These are phyloP conservation scores for Penicillium paneum DNA, from an alignment of 2,329 filamentous ascomycete genomes.

Conservation along the genomic window DNA sequence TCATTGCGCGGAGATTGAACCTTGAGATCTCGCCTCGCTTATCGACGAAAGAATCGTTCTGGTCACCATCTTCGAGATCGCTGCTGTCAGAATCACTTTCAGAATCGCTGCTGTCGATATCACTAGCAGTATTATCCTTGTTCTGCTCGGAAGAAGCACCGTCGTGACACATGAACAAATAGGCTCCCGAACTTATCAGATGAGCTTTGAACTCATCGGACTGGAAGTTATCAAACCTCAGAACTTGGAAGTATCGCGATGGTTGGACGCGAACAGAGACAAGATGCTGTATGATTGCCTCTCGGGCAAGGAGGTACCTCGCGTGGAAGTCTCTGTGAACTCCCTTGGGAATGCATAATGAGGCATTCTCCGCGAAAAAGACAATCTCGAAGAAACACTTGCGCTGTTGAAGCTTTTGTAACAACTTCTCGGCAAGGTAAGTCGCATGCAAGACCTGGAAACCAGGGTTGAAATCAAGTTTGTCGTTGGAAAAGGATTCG, in stretches of 20 bases:
- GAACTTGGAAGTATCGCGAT: conserved; percentile 36
- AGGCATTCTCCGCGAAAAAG: conserved; percentile 58
- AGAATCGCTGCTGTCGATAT: neutral
- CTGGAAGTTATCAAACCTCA: conserved; percentile 13
- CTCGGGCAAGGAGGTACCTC: conserved; percentile 62
- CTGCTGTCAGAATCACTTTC: neutral
- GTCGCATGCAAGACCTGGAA: conserved; percentile 70
- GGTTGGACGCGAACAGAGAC: conserved; percentile 40
- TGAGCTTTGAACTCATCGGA: conserved; percentile 56
- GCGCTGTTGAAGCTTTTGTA: conserved; percentile 58
- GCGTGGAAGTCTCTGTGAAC: conserved; percentile 32
- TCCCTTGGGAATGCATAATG: conserved; percentile 54
- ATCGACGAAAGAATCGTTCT: neutral
- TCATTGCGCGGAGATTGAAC: conserved; percentile 46
- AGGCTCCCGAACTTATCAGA: conserved; percentile 52
- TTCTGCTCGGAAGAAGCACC: conserved; percentile 39
- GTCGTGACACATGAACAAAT: conserved; percentile 69
- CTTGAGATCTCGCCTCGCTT: conserved; percentile 12
- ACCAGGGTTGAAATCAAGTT: conserved; percentile 61
- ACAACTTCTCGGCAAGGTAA: conserved; percentile 65
- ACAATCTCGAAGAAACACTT: conserved; percentile 69
- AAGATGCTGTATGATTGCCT: conserved; percentile 64
- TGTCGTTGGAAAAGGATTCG: conserved; percentile 59
- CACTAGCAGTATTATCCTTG: neutral
- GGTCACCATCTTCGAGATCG: neutral